These are phyloP conservation scores for Debaryomyces sp. DNA, from an alignment of 1,139 yeast genomes.

Conservation along the genomic window DNA sequence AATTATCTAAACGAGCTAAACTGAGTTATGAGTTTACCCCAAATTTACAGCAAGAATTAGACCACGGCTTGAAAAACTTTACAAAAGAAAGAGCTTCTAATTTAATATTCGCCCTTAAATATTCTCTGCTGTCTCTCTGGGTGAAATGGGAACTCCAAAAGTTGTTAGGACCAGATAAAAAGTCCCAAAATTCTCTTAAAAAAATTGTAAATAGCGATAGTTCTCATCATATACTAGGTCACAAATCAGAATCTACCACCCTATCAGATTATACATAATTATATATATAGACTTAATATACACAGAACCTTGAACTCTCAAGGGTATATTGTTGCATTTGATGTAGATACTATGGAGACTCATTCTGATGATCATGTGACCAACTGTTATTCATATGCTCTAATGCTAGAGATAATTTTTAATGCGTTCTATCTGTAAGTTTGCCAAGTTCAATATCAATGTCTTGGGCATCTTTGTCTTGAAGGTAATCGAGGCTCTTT, in stretches of 20 bases:
- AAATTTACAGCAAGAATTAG: conserved; percentile 21
- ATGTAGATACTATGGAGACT: too few relatives aligned
- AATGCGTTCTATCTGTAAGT: too few relatives aligned
- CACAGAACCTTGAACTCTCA: background rate
- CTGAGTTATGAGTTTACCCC: conserved; percentile 19
- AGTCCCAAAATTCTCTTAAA: conserved; percentile 8
- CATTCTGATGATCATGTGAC: background rate
- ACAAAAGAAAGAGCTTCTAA: conserved; percentile 41
- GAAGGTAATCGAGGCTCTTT: too few relatives aligned
- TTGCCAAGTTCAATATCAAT: too few relatives aligned
- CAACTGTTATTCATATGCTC: too few relatives aligned
- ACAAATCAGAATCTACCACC: background rate
- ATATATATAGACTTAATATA: background rate
- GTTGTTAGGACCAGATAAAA: conserved; percentile 28
- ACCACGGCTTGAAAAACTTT: conserved; percentile 21
- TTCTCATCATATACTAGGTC: background rate
- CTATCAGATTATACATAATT: background rate
- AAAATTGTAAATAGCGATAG: background rate
- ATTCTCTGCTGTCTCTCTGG: conserved; percentile 28
- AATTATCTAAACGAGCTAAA: conserved; percentile 18
- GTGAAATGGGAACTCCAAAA: conserved; percentile 34
- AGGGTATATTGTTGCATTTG: too few relatives aligned
- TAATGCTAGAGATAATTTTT: too few relatives aligned
- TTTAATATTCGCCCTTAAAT: conserved; percentile 48
- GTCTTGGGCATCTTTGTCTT: too few relatives aligned